Conservation (phyloP, 805 yeast genomes). For the Kodamaea kakaduensis region DNA sequence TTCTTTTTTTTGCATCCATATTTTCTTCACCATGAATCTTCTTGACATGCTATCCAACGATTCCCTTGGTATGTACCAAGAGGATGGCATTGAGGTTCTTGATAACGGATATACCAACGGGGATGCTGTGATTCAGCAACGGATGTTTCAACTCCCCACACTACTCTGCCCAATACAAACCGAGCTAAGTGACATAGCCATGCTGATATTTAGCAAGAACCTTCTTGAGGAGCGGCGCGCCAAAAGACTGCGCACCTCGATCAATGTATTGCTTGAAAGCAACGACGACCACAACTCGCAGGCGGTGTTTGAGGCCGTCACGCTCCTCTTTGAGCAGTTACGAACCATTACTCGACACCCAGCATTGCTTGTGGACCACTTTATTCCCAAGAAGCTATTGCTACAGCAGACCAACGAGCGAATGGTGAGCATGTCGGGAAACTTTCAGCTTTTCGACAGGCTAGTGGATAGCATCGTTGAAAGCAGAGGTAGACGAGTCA, state of each 20-base stretch:
- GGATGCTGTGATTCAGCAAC: slow-evolving; percentile 11
- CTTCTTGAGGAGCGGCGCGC: slow-evolving; percentile 21
- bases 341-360: slow-evolving; percentile 61
- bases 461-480: slow-evolving; percentile 32
- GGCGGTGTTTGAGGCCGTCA: slow-evolving; percentile 29
- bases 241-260: slow-evolving; percentile 28
- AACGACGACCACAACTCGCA: slow-evolving; percentile 1
- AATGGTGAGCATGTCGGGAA: slow-evolving; percentile 53
- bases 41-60: slow-evolving; percentile 38
- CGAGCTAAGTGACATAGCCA: slow-evolving; percentile 30
- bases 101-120: slow-evolving; percentile 17
- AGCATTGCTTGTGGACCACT: slow-evolving; percentile 69
- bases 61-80: slow-evolving; percentile 19
- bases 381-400: slow-evolving; percentile 64
- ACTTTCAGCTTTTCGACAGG: slow-evolving; percentile 52
- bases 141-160: slow-evolving; percentile 33
- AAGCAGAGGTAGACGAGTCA: slow-evolving; percentile 9
- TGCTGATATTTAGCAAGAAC: slow-evolving; percentile 27
- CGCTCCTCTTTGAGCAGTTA: slow-evolving; percentile 43
- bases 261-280: slow-evolving; percentile 32
- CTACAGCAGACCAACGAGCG: slow-evolving; percentile 61
- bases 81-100: slow-evolving; percentile 8
- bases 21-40: slow-evolving; percentile 33
- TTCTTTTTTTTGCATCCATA: too few species aligned
- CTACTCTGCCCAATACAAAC: slow-evolving; percentile 29